Percentiles rank a stretch among this genome's conserved stretches.
Conservation (phyloP, 257 asterid species). For the Solanum ossicruentum region DNA sequence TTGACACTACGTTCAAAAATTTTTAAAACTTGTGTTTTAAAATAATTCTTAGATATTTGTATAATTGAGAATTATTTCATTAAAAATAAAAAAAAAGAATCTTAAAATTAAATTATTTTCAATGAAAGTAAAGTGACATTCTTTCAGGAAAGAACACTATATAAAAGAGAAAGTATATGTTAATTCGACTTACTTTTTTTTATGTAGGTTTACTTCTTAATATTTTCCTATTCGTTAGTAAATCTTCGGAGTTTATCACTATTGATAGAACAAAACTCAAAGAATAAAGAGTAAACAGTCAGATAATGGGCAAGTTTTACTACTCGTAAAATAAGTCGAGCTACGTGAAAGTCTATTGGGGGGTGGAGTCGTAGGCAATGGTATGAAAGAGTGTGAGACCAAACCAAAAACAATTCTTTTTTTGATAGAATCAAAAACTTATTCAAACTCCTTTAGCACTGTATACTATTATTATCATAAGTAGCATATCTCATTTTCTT, state of each 20-base stretch:
- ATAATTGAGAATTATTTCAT: no score
- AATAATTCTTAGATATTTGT: no score
- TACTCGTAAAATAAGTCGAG: no score
- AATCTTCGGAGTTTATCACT: not conserved
- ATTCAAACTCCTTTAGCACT: not conserved
- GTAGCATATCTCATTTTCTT: not conserved
- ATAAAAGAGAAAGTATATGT: no score
- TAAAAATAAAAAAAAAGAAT: no score
- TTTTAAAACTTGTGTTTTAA: no score
- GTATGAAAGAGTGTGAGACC: not conserved
- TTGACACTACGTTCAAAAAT: no score
- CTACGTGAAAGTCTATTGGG: not conserved
- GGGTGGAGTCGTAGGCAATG: conserved; percentile 3
- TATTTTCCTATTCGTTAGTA: not conserved
- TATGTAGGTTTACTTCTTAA: not conserved
- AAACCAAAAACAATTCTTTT: not conserved
- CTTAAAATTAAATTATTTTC: no score
- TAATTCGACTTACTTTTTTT: not conserved
- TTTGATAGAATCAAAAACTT: not conserved
- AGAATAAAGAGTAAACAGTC: not conserved
- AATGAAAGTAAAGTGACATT: no score
- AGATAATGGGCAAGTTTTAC: no score
- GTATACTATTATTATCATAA: not conserved
- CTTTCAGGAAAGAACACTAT: no score
- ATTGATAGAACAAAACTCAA: not conserved